Base-by-base conservation (phyloP, 345 rosid genomes). In the Salix purpurea region DNA sequence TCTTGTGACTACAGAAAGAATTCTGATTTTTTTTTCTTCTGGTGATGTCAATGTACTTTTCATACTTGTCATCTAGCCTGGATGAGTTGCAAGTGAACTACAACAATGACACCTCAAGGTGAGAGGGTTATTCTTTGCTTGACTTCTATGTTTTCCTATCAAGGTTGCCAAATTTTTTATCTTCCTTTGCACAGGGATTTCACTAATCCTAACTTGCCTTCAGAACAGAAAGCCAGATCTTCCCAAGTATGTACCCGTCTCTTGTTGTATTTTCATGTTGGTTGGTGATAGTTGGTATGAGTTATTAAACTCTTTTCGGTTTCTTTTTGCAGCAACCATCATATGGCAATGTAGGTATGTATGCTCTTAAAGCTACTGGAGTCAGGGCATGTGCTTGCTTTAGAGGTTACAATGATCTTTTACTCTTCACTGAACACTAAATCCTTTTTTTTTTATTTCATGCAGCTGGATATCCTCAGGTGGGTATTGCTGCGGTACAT, bases 51-150 rank as follows among this genome's bases (percentile, higher is more conserved):
- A 54, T 46, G 16, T 23, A 40, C 56, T 50, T 23, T 15, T 54
- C 13, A 19, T 70, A 48, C 78, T 67, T 50, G 39, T 64, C 28
- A 70, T 79, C 32, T 82, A 93, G 98, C 90, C 94, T 96, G 82
- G 98, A 96, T 70, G 99, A 96, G 83, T 80, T 96, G 85, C 99
- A 96, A 90, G 99, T 94, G 74, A 91, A 92, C 90, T 94, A 91
- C 89, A 96, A 96, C 81, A 94, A 94, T 76, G 99, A 96, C 71
- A 90, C 97, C 44, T 96, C 99, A 44, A 91, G 99, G 99, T 92
- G 72, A 50, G 80, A 76, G 69, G 50, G 24, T 62, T 12, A 15
- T 69, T 82, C 77, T 50, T 46, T 28, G 37, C 70, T 46, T 64
- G 19, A 21, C 65, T 34, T 39, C 69, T 73, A 34, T 70, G n/a